Base-by-base conservation (phyloP, 2,329 filamentous ascomycete species). In the Monosporascus sp. region DNA sequence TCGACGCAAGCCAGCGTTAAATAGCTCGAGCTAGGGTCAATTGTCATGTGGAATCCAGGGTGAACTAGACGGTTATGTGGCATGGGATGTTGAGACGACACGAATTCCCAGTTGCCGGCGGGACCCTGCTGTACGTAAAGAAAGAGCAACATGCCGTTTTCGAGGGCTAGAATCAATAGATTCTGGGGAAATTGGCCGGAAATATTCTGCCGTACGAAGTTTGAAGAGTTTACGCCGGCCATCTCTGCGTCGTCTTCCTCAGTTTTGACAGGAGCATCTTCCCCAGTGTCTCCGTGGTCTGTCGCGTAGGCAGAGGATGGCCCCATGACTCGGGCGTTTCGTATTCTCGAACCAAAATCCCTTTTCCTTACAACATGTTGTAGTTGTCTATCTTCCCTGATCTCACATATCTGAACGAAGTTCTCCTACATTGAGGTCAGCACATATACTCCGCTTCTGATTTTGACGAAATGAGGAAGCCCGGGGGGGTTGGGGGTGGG, bases 381-480 rank as follows among this genome's bases (percentile, higher is more conserved):
- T 24, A 96, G 78, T 62, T 88, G 85, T 1, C 85, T 85, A 64
- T 88, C 82, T 45, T 76, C 75, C 5, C 77, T 76, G 2, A 94
- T 80, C 67, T 96, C 88, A 61, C 85, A 88, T 57, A 97, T 83
- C 60, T 93, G 86, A 45, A 99, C 80, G 61, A 84, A 89, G 57
- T 88, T 81, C 59, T 96, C 88, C 84, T 88, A 56, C 52, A 27
- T 47, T 38, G 18, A 52, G 15, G 56, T 59, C 36, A 62, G 53
- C 11, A 34, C 15, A 14, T 25, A 11, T 3, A 6, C 17, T 14
- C n/a, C 5, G 11, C 22, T 27, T 8, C 11, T 42, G n/a, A 14
- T 18, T 46, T 46, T 46, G 22, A 46, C 9, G 8, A 22, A 53
- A 31, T 17, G 50, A 51, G 51, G 38, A 25, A 44, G 18, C 20